Base-by-base conservation (phyloP, 192 early-diverging fungal species). In the Dissophora globulifera region DNA sequence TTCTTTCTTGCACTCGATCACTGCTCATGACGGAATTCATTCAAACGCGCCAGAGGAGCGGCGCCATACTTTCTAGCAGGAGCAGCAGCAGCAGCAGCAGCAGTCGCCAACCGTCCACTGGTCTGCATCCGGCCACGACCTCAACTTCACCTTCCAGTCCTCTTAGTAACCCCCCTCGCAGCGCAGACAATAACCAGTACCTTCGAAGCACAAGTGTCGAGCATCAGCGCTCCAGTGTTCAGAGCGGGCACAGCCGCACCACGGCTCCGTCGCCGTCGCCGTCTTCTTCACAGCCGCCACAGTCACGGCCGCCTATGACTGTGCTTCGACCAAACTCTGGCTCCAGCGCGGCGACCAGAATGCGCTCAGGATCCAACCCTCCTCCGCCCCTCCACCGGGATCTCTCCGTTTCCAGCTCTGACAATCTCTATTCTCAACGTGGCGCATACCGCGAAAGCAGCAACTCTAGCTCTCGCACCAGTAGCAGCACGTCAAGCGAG, bases 361-460 rank as follows among this genome's bases (percentile, higher is more conserved):
- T 71, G 38, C 58, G 69, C 9, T 71, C 69, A 20, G 69, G 69
- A 9, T 71, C 69, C 7, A 71, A 71, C 42, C 43, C 43, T 45
- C 69, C 69, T 33, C 69, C 69, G 8, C 45, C 45, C 3, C 7
- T 43, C 3, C 35, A 50, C 47, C 54, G 55, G 42, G 65, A 50
- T 57, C 26, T 26, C 0, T n/a, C 55, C 20, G 17, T 50, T 26
- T 43, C 65, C n/a, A 20, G n/a, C 69, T 42, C 23, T 16, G 58
- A 56, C 7, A 71, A 10, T n/a, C 59, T 62, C 16, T 26, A 25
- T 1, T 20, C 47, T 17, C 59, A 62, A 41, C 50, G 69, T 13
- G 46, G 46, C 29, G 38, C 35, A 2, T 19, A 41, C 22, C 25
- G 60, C 6, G 60, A 62, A 25, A 71, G 43, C 47, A 62, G 46